Evolutionary conservation across 2,329 filamentous ascomycete genomes (phyloP).

Genomic region (Monilinia polystroma): DNA sequence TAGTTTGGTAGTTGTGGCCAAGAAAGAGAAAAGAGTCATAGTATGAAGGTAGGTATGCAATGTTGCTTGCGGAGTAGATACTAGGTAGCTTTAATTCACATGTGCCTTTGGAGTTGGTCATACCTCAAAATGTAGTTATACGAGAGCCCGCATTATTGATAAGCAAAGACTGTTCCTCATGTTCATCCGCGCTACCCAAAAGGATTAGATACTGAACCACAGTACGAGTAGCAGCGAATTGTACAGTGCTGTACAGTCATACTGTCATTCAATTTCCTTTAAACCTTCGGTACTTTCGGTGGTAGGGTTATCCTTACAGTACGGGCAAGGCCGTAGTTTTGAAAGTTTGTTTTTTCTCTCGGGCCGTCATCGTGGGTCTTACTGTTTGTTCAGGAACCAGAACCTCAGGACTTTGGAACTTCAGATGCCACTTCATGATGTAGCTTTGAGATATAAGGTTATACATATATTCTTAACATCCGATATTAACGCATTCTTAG

Average conservation of each 20-base stretch:
- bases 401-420: no score
- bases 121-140: background rate
- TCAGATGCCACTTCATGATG: no score
- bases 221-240: background rate
- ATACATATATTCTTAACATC: no score
- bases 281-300: background rate
- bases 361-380: background rate
- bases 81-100: background rate
- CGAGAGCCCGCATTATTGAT: background rate
- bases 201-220: background rate
- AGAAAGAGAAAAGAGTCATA: background rate
- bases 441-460: background rate
- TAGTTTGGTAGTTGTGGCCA: background rate
- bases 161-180: background rate
- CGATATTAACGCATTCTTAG: no score
- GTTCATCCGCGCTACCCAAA: background rate
- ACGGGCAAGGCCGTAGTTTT: background rate
- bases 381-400: no score
- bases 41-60: background rate
- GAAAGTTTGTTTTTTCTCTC: background rate
- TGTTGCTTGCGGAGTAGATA: background rate
- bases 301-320: background rate
- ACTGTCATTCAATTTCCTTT: constrained; percentile 5
- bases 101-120: background rate
- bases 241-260: background rate